These are phyloP conservation scores for Wickerhamiella sorbophila DNA, from an alignment of 805 yeast genomes.

Conservation along the genomic window DNA sequence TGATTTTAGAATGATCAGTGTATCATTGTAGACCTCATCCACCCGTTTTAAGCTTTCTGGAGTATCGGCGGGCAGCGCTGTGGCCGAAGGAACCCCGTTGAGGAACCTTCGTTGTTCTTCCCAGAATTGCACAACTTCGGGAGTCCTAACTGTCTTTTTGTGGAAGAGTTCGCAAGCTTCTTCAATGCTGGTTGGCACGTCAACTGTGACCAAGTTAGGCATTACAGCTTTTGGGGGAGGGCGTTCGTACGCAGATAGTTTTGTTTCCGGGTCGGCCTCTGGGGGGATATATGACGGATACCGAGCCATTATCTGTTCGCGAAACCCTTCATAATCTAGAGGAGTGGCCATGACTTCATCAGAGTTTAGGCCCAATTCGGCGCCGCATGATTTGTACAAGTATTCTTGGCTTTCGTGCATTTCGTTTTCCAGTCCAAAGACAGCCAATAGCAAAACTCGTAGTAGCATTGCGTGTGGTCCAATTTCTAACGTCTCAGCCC, in stretches of 20 bases:
- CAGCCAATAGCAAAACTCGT: constrained; percentile 24
- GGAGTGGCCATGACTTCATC: constrained; percentile 44
- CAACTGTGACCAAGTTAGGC: constrained; percentile 11
- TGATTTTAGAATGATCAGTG: constrained; percentile 45
- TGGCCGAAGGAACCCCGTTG: not conserved
- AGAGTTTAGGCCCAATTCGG: constrained; percentile 13
- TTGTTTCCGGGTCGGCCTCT: constrained; percentile 35
- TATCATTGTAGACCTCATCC: constrained; percentile 41
- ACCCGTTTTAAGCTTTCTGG: constrained; percentile 37
- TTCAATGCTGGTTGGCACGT: constrained; percentile 56
- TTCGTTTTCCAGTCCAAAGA: constrained; percentile 43
- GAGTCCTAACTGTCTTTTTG: constrained; percentile 47
- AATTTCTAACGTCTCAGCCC: constrained; percentile 9
- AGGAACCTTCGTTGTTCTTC: constrained; percentile 48
- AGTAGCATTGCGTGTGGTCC: constrained; percentile 8
- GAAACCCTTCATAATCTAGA: constrained; percentile 66
- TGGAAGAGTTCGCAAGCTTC: constrained; percentile 66
- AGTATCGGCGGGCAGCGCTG: constrained; percentile 17
- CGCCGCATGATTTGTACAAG: constrained; percentile 31
- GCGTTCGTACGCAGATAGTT: constrained; percentile 45
- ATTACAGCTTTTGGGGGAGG: constrained; percentile 27
- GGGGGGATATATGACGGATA: constrained; percentile 59
- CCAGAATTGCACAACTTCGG: constrained; percentile 59
- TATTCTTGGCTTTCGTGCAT: constrained; percentile 34
- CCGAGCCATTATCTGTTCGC: constrained; percentile 58